Evolutionary conservation across 23 red algal genomes (phyloP).

Genomic region (Gracilariopsis chorda): DNA sequence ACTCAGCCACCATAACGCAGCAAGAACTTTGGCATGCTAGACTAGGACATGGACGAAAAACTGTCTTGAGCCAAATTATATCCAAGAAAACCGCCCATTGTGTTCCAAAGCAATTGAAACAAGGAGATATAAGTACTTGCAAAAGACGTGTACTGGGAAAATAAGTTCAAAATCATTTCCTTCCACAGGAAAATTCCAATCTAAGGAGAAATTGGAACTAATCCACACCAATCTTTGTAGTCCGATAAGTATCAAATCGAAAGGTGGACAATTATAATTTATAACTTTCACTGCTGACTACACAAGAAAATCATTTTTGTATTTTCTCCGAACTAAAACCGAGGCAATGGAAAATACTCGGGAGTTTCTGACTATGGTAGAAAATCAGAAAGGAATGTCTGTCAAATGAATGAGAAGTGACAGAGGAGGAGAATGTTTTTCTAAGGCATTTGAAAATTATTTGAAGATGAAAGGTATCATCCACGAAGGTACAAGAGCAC

Average conservation of each 20-base stretch:
- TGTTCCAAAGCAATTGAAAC: background rate
- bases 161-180: background rate
- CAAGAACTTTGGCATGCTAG: background rate
- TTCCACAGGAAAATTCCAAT: background rate
- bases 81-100: background rate
- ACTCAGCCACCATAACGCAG: background rate
- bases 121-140: background rate
- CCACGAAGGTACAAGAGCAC: background rate
- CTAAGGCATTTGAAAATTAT: background rate
- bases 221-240: conserved; percentile 29
- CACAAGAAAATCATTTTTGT: background rate
- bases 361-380: background rate
- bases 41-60: background rate
- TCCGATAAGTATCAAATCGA: background rate
- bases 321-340: background rate
- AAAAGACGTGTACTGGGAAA: background rate
- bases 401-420: conserved; percentile 11
- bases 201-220: background rate
- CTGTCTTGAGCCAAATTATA: background rate
- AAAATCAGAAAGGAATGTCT: conserved; percentile 1
- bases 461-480: background rate
- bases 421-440: conserved; percentile 19
- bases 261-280: conserved; percentile 16
- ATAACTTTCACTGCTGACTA: conserved; percentile 30
- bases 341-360: background rate